These are phyloP conservation scores for Baorangia bicolor DNA, from an alignment of 768 basidiomycete genomes.

Conservation along the genomic window DNA sequence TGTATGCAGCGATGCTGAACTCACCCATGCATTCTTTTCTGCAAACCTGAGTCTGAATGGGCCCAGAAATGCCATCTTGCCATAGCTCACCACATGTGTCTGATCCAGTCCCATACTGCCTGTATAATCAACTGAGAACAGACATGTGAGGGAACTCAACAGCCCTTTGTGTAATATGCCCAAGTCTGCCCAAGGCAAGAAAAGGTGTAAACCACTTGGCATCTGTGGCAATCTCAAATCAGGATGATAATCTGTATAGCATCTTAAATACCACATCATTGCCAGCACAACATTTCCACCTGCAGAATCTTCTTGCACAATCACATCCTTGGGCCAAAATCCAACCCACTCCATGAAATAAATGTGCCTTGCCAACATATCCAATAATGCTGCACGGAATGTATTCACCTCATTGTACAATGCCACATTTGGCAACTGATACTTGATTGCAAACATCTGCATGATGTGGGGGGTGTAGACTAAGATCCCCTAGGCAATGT, in stretches of 20 bases:
- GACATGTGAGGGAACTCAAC: slow-evolving; percentile 37
- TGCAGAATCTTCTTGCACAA: slow-evolving; percentile 53
- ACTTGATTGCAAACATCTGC: slow-evolving; percentile 44
- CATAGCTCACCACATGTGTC: background rate
- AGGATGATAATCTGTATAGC: slow-evolving; percentile 11
- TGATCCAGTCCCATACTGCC: slow-evolving; percentile 1
- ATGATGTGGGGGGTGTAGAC: slow-evolving; percentile 13
- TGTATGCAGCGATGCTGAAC: too few relatives aligned
- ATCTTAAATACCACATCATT: slow-evolving; percentile 38
- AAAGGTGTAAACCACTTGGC: slow-evolving; percentile 33
- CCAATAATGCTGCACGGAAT: slow-evolving; percentile 55
- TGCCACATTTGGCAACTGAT: slow-evolving; percentile 39
- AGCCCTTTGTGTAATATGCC: slow-evolving; percentile 26
- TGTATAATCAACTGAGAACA: slow-evolving; percentile 30
- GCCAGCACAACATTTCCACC: slow-evolving; percentile 50
- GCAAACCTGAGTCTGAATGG: too few relatives aligned
- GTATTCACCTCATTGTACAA: slow-evolving; percentile 34
- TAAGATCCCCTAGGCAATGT: slow-evolving; percentile 22
- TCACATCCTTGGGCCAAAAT: slow-evolving; percentile 42
- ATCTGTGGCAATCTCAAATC: slow-evolving; percentile 18
- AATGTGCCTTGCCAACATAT: slow-evolving; percentile 48
- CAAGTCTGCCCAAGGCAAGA: slow-evolving; percentile 34
- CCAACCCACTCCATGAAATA: slow-evolving; percentile 47
- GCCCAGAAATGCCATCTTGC: too few relatives aligned
- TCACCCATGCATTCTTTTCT: too few relatives aligned